Base-by-base conservation (phyloP, 139 green algal species). In the Eudorina sp. region DNA sequence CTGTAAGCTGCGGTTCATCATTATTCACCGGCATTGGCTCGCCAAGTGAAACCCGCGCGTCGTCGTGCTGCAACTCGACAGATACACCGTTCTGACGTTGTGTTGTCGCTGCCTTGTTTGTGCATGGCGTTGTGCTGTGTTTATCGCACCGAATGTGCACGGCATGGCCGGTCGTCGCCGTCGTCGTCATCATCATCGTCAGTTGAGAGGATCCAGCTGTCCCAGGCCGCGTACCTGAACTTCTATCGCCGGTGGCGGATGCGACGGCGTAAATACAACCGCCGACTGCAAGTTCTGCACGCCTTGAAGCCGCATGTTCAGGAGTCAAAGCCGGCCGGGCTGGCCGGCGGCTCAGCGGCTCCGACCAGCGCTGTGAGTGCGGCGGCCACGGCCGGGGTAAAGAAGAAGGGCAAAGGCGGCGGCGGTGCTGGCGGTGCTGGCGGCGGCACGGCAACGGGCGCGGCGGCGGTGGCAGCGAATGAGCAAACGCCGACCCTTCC, bases 381-480 rank as follows among this genome's bases (percentile, higher is more conserved):
- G 18, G 74, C 74, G 29, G 27, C 29, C 46, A 14, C 45, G 1
- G 29, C 29, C 34, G 53, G 53, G 53, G 40, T 36, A 21, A 85
- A 85, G 78, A 85, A 85, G 58, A 85, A 85, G 53, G 58, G 78
- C 78, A 85, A 85, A 38, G 78, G 78, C 38, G 58, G 78, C 58
- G 58, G 36, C 41, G 1, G 43, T 45, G 7, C 25, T 29, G 25
- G 73, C 73, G 29, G 73, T 45, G 45, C 45, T 25, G 43, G 73
- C 31, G 36, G 13, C n/a, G n/a, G n/a, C n/a, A n/a, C n/a, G n/a
- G n/a, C n/a, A n/a, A n/a, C 62, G 62, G 21, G 62, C 16, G n/a
- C n/a, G n/a, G n/a, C n/a, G n/a, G n/a, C n/a, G n/a, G n/a, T n/a
- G n/a, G n/a, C n/a, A n/a, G n/a, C n/a, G n/a, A n/a, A n/a, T 72